A percentile compares a stretch with the other conserved stretches of the same genome.
These are phyloP conservation scores for Pichia scutulata DNA, from an alignment of 805 yeast genomes.

Conservation along the genomic window DNA sequence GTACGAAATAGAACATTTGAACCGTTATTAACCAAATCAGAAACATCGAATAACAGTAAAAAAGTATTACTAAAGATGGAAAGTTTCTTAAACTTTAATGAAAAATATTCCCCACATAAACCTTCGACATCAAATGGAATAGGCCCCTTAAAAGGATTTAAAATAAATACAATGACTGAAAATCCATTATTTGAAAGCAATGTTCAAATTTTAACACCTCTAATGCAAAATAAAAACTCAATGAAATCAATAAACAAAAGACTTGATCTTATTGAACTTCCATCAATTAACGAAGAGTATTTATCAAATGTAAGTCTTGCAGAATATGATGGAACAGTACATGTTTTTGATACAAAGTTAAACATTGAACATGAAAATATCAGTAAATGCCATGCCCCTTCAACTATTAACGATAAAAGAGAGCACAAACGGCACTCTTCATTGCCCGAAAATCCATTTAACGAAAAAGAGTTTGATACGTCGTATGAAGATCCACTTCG, in stretches of 20 bases:
- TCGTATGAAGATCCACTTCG: constrained; percentile 17
- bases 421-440: constrained; percentile 15
- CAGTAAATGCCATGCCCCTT: not conserved
- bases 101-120: not conserved
- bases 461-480: not conserved
- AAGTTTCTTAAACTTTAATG: constrained; percentile 20
- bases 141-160: constrained; percentile 6
- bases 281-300: constrained; percentile 10
- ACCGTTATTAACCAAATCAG: not conserved
- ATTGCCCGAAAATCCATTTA: constrained; percentile 18
- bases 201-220: not conserved
- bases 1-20: not conserved
- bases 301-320: not conserved
- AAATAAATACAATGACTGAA: constrained; percentile 1
- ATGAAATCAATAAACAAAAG: not conserved
- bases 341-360: not conserved
- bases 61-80: constrained; percentile 23
- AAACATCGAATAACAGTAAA: constrained; percentile 3
- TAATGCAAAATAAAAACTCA: not conserved
- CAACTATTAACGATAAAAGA: not conserved
- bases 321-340: not conserved
- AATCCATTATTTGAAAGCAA: constrained; percentile 2
- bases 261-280: constrained; percentile 7
- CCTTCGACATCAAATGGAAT: not conserved
- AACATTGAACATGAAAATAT: not conserved